Base-by-base conservation (phyloP, 805 yeast species). In the Candida ponderosae region DNA sequence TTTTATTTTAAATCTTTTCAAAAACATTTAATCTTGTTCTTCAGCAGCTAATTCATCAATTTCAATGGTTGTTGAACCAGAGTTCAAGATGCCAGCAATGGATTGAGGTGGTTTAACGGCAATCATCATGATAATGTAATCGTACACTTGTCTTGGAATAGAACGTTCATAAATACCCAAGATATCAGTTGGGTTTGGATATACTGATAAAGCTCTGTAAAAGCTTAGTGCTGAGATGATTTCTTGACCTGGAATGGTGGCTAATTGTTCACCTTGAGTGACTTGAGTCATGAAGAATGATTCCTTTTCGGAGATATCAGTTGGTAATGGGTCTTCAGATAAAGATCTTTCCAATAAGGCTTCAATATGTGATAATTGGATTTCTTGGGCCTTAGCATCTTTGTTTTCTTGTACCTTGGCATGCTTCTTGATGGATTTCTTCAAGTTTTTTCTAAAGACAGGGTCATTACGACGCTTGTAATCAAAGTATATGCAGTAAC, bases 131-230 rank as follows among this genome's bases (percentile, higher is more conserved):
- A 88, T 83, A 50, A 90, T 73, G 49, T 79, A 69, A 56, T 88
- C 96, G 57, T 87, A 80, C 40, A 89, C 79, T 33, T 75, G 79
- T 56, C 79, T 81, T 36, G 93, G 89, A 46, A 90, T 78, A 37
- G 89, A 74, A 68, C 83, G 83, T 68, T 90, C 96, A 66, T 86
- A 90, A 52, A 90, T 79, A 36, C 81, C 82, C 57, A 93, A 72
- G 51, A 93, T 76, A 53, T 87, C 96, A 39, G 94, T 81, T 41
- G 98, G 99, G 61, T 83, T 81, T 43, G 98, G 97, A 62, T 89
- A 90, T 35, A 88, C 89, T 31, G 86, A 76, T 56, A 93, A 71
- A 13, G 97, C 97, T 62, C 86, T 84, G 75, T 93, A 93, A 73
- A 88, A 93, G 48, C 81, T 74, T 48, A 89, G 69, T 29, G 98